Evolutionary conservation across 2,329 filamentous ascomycete genomes (phyloP).

Genomic region (Trichoderma gracile): DNA sequence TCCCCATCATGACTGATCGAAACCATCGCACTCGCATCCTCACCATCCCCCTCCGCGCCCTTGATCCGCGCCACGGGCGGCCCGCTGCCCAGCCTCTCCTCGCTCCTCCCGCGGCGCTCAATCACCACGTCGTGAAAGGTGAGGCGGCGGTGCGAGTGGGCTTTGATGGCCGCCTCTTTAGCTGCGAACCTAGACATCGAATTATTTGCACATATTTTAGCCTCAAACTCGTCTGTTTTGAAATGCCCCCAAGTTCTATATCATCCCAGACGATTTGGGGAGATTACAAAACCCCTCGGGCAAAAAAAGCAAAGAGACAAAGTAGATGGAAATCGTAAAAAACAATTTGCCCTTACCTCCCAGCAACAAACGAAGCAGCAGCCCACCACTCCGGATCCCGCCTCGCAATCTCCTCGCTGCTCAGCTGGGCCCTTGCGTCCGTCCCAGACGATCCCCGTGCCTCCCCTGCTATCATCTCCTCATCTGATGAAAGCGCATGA

Average conservation of each 20-base stretch:
- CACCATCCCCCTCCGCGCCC: conserved; percentile 33
- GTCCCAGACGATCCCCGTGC: neutral
- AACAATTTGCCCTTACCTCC: conserved; percentile 41
- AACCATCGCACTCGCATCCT: conserved; percentile 61
- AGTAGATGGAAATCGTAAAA: neutral
- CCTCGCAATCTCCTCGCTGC: neutral
- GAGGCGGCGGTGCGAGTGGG: conserved; percentile 60
- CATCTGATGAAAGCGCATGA: too few relatives aligned
- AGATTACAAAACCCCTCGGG: too few relatives aligned
- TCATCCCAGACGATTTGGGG: too few relatives aligned
- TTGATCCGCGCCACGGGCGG: conserved; percentile 49
- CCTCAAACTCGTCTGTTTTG: too few relatives aligned
- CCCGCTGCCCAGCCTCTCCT: conserved; percentile 39
- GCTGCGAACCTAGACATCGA: conserved; percentile 62
- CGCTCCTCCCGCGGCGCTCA: conserved; percentile 33
- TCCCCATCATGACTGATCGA: conserved; percentile 88
- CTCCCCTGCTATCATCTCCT: too few relatives aligned
- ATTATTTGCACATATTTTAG: too few relatives aligned
- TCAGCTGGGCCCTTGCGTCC: conserved; percentile 7
- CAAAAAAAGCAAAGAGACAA: neutral
- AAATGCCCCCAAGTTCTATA: too few relatives aligned
- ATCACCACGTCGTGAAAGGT: conserved; percentile 63
- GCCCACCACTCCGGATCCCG: conserved; percentile 38
- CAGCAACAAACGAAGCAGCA: conserved; percentile 40
- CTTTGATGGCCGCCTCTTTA: conserved; percentile 75